A percentile compares a stretch with the other conserved stretches of the same genome.
Conservation (phyloP, 441 rosid species). For the Arabidopsis lyrata region DNA sequence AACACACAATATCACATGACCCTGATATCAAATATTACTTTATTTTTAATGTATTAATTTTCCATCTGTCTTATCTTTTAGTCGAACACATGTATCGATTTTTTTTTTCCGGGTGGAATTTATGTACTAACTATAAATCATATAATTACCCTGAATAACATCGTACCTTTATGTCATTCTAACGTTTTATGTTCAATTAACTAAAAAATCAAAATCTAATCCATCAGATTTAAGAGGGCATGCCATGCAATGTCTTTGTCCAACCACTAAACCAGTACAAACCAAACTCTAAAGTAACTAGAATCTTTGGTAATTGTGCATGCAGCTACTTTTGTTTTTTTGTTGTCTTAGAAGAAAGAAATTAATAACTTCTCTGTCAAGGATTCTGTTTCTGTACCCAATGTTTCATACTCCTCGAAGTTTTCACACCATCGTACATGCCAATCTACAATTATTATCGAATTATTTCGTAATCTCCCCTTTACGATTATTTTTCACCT, state of each 20-base stretch:
- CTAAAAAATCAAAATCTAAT: conserved; percentile 23
- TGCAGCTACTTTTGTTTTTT: conserved; percentile 38
- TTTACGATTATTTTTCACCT: conserved; percentile 32
- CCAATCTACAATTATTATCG: conserved; percentile 40
- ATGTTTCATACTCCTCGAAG: conserved; percentile 42
- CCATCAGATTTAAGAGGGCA: conserved; percentile 30
- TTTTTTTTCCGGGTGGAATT: conserved; percentile 1
- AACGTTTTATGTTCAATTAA: conserved; percentile 30
- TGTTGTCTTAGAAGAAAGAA: conserved; percentile 29
- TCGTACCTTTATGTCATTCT: conserved; percentile 43
- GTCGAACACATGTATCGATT: conserved; percentile 2
- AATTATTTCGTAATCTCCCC: conserved; percentile 42
- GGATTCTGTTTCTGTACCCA: conserved; percentile 45
- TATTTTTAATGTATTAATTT: background rate
- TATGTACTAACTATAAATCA: background rate
- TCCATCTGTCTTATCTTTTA: conserved; percentile 21
- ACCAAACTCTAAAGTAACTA: conserved; percentile 39
- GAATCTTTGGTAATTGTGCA: conserved; percentile 50
- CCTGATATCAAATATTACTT: conserved; percentile 4
- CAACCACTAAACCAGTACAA: conserved; percentile 40
- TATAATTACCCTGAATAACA: conserved; percentile 26
- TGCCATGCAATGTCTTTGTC: conserved; percentile 44
- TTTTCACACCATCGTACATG: conserved; percentile 37
- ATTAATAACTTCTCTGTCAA: conserved; percentile 47
- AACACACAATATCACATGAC: background rate